Conservation (phyloP, 2,329 filamentous ascomycete genomes). For the Thelonectria olida region DNA sequence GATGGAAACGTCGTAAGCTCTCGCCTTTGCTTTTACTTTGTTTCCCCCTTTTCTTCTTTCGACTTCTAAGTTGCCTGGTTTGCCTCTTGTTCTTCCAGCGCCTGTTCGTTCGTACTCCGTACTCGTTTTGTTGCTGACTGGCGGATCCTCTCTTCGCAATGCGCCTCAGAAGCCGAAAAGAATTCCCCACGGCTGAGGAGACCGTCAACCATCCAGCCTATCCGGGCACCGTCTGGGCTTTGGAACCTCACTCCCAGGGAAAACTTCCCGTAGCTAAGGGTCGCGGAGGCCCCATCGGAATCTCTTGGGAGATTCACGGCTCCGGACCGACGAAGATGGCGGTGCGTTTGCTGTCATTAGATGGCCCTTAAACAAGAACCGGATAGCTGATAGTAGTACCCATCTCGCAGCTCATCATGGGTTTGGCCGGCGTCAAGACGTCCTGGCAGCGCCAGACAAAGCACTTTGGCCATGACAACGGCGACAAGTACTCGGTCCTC, state of each 20-base stretch:
- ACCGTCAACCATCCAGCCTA: conserved; percentile 73
- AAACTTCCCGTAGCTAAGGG: conserved; percentile 70
- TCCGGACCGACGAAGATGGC: conserved; percentile 75
- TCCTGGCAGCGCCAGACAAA: conserved; percentile 87
- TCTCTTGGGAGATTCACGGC: conserved; percentile 85
- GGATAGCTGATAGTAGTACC: conserved; percentile 1
- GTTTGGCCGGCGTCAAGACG: conserved; percentile 73
- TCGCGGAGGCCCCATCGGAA: conserved; percentile 78
- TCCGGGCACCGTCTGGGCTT: conserved; percentile 71
- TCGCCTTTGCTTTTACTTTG: neutral
- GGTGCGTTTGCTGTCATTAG: conserved; percentile 60
- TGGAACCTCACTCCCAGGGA: conserved; percentile 72
- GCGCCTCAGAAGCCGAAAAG: conserved; percentile 18
- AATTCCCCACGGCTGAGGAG: conserved; percentile 61
- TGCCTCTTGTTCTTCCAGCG: neutral
- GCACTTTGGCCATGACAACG: conserved; percentile 79
- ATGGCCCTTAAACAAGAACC: neutral
- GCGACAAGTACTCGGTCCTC: conserved; percentile 75
- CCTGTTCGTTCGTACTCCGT: neutral
- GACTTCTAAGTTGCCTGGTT: neutral
- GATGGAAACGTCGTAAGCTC: conserved; percentile 15
- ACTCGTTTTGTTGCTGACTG: neutral
- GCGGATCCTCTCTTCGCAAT: neutral
- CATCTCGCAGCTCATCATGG: conserved; percentile 76
- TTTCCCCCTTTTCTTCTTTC: neutral